Base-by-base conservation (phyloP, 305 asterid species). In the Solanum aculeatissimum region DNA sequence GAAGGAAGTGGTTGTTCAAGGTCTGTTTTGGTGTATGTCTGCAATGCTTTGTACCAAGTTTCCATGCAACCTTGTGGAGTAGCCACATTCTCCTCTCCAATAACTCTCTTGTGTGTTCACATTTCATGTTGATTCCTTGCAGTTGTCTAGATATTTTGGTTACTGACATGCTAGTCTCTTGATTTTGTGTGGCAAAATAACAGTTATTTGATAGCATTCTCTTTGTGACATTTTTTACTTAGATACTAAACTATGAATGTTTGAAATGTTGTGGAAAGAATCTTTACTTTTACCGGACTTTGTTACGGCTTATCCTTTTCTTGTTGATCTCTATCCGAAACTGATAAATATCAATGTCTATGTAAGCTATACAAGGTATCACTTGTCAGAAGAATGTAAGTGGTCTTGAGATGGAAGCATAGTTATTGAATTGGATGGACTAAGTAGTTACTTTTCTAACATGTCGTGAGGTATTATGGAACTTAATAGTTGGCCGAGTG, bases 1-100 rank as follows among this genome's bases (percentile, higher is more conserved):
- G 92, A 92, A 92, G 89, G 93, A 92, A 89, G 90, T 86, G 89
- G 90, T 66, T 89, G 89, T 86, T 88, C 92, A 95, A 95, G 99
- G 99, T 97, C 92, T 88, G 94, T 89, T 85, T 81, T 87, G 60
- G 62, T 55, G 45, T 18, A 21, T 83, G 18, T 58, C 43, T 69
- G 84, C 51, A 55, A 12, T 32, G 70, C 81, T 75, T 43, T 57
- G 45, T 77, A 49, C 25, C 45, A 49, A 49, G 63, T 16, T 49
- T 18, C 82, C 18, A 51, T 49, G 27, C 63, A 7, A 49, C 82
- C 45, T 49, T 75, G 82, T 27, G 82, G 82, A 49, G 45, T 75
- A 75, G 63, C 45, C 82, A 77, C 63, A 29, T 77, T 77, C 21
- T 49, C 63, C 62, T 75, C 25, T 49, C 82, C 45, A 49, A 16